Evolutionary conservation across 2,329 filamentous ascomycete species (phyloP).

Genomic region (Chaetomiaceae sp.): DNA sequence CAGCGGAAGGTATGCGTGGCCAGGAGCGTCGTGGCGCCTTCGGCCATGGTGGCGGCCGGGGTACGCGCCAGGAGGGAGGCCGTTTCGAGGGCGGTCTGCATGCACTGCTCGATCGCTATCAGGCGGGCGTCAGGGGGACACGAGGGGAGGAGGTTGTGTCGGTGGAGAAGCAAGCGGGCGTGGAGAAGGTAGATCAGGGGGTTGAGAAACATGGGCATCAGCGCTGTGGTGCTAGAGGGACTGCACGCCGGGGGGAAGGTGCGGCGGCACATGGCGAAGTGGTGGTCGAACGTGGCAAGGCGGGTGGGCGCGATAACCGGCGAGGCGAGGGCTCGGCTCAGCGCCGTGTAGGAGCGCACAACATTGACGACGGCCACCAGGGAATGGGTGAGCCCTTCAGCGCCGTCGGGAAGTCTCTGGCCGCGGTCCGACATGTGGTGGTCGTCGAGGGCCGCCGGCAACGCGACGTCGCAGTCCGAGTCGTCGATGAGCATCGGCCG

Average conservation of each 20-base stretch:
- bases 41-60: conserved; percentile 51
- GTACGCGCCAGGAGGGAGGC: conserved; percentile 67
- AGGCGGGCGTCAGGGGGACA: conserved; percentile 62
- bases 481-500: conserved; percentile 81
- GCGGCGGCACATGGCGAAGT: conserved; percentile 70
- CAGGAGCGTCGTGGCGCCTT: conserved; percentile 67
- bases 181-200: conserved; percentile 77
- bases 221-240: conserved; percentile 56
- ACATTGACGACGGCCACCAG: conserved; percentile 78
- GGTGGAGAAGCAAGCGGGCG: conserved; percentile 77
- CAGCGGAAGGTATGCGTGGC: conserved; percentile 86
- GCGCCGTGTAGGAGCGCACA: conserved; percentile 67
- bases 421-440: conserved; percentile 62
- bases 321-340: conserved; percentile 67
- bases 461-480: conserved; percentile 75
- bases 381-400: conserved; percentile 59
- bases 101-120: conserved; percentile 73
- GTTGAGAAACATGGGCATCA: conserved; percentile 70
- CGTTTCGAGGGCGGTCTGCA: conserved; percentile 70
- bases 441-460: conserved; percentile 78
- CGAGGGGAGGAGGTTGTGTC: conserved; percentile 76
- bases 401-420: conserved; percentile 47
- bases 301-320: conserved; percentile 61
- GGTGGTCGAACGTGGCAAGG: conserved; percentile 72
- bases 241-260: conserved; percentile 74